Evolutionary conservation across 331 rosid species (phyloP).

Genomic region (Quercus phellos): DNA sequence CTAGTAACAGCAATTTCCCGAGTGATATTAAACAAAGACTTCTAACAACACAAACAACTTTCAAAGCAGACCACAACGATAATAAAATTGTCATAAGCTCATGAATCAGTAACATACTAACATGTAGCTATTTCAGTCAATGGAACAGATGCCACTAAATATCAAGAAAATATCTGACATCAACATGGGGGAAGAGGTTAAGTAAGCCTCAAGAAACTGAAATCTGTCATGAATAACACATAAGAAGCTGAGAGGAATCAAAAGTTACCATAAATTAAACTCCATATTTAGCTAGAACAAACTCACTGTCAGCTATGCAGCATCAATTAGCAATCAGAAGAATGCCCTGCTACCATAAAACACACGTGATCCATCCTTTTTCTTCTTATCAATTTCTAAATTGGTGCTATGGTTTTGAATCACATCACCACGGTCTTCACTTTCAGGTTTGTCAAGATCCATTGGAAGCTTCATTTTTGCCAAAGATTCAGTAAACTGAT

Average conservation of each 20-base stretch:
- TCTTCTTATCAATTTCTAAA: conserved; percentile 49
- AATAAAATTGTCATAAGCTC: not conserved
- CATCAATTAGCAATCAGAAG: conserved; percentile 45
- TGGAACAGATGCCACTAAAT: not conserved
- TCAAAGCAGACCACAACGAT: conserved; percentile 5
- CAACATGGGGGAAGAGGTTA: conserved; percentile 5
- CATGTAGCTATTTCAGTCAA: conserved; percentile 9
- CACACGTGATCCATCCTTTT: conserved; percentile 75
- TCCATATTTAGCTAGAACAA: conserved; percentile 12
- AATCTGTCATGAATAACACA: conserved; percentile 9
- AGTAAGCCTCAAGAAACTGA: not conserved
- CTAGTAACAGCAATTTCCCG: not conserved
- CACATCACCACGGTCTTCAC: conserved; percentile 40
- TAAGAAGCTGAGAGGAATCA: conserved; percentile 15
- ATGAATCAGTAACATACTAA: not conserved
- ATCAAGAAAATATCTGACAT: conserved; percentile 2
- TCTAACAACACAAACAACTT: conserved; percentile 2
- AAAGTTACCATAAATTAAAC: conserved; percentile 19
- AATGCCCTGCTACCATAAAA: conserved; percentile 84
- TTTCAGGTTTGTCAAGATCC: conserved; percentile 57
- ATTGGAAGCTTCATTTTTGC: conserved; percentile 88
- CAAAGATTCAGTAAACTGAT: conserved; percentile 76
- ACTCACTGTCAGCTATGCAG: conserved; percentile 11
- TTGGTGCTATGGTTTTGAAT: conserved; percentile 42
- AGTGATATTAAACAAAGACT: not conserved